Conservation (phyloP, 768 basidiomycete genomes). For the Tremella fuciformis region DNA sequence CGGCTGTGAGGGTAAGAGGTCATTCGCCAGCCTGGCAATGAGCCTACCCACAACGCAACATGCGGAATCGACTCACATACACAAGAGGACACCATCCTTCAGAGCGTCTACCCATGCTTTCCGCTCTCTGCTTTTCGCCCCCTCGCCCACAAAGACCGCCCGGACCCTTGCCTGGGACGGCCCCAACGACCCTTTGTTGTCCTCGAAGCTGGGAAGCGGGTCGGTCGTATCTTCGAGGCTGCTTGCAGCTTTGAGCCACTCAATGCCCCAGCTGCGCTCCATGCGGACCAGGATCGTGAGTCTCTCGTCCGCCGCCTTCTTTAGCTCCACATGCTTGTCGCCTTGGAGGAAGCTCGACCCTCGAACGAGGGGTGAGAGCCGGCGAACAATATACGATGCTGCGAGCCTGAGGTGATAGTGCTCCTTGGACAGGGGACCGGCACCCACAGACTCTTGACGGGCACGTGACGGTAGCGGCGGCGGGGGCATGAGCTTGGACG, state of each 20-base stretch:
- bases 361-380: slow-evolving; percentile 34
- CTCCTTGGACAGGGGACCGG: slow-evolving; percentile 24
- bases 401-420: slow-evolving; percentile 43
- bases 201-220: slow-evolving; percentile 12
- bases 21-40: slow-evolving; percentile 31
- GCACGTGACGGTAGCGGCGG: slow-evolving; percentile 1
- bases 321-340: slow-evolving; percentile 26
- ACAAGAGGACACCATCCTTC: slow-evolving; percentile 79
- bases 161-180: slow-evolving; percentile 53
- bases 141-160: slow-evolving; percentile 37
- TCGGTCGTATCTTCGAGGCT: slow-evolving; percentile 12
- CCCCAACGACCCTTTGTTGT: slow-evolving; percentile 46
- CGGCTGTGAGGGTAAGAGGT: slow-evolving; percentile 35
- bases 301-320: slow-evolving; percentile 60
- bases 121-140: slow-evolving; percentile 72
- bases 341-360: slow-evolving; percentile 21
- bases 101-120: slow-evolving; percentile 70
- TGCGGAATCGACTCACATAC: slow-evolving; percentile 66
- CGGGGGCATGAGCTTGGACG: background rate
- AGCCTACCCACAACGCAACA: slow-evolving; percentile 9
- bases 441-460: background rate
- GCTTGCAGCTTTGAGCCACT: slow-evolving; percentile 54
- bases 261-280: slow-evolving; percentile 72
- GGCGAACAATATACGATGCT: slow-evolving; percentile 36
- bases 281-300: slow-evolving; percentile 63